phyloP scores from a whole-genome alignment of 306 rosid genomes.

The Dryas drummondii region DNA sequence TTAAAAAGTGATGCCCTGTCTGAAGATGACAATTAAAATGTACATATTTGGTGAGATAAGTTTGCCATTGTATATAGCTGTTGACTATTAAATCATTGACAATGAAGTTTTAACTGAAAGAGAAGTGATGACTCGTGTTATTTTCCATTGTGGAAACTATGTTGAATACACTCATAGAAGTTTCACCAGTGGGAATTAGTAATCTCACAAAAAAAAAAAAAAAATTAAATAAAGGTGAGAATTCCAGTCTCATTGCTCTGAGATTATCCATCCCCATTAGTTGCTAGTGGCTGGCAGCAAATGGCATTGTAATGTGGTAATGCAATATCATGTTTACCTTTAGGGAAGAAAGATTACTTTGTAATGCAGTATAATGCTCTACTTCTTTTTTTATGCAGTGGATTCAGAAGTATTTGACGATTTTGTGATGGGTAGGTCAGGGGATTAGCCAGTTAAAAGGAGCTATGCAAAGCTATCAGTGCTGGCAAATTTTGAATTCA shows the following conservation, averaged over 20 bases:
- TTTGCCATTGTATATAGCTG: no score
- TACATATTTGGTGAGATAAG: not conserved
- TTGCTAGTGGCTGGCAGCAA: not conserved
- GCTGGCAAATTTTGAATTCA: no score
- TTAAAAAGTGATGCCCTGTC: not conserved
- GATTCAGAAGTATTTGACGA: no score
- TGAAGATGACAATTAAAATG: not conserved
- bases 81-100: not conserved
- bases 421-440: no score
- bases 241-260: no score
- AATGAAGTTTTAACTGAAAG: not conserved
- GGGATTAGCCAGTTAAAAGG: no score
- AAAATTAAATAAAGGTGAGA: not conserved
- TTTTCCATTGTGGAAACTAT: not conserved
- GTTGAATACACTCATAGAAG: not conserved
- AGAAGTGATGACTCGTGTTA: not conserved
- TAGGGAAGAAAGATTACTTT: no score
- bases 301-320: not conserved
- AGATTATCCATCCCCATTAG: not conserved
- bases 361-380: no score
- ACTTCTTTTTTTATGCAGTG: no score
- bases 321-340: not conserved
- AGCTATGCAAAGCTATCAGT: no score
- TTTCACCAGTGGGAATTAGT: not conserved
- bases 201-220: no score